phyloP scores from a whole-genome alignment of 2,329 filamentous ascomycete species.

The Rhinocladiella mackenziei region DNA sequence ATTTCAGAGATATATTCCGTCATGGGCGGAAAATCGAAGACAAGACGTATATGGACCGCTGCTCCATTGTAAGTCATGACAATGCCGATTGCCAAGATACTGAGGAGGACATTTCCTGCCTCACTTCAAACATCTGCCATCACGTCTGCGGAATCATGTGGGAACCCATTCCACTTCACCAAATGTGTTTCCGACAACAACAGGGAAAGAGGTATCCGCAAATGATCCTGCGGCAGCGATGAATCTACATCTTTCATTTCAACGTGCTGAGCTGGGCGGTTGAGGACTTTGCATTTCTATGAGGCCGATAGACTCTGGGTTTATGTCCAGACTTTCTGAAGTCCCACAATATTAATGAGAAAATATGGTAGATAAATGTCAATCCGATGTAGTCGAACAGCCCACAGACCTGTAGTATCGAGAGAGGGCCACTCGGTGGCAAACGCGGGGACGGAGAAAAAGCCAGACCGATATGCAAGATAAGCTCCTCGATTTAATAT shows the following conservation, averaged over 20 bases:
- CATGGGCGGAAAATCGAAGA: slow-evolving; percentile 31
- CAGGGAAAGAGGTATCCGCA: background rate
- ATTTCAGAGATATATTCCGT: slow-evolving; percentile 30
- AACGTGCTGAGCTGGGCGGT: slow-evolving; percentile 6
- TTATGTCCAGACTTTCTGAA: too few species aligned
- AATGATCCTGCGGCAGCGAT: background rate
- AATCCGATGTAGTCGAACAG: too few species aligned
- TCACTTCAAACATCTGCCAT: background rate
- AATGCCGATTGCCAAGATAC: slow-evolving; percentile 1
- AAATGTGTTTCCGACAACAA: too few species aligned
- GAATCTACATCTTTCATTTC: slow-evolving; percentile 6
- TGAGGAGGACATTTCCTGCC: background rate
- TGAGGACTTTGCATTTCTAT: slow-evolving; percentile 7
- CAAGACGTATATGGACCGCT: slow-evolving; percentile 28
- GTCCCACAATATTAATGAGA: too few species aligned
- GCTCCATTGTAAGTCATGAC: too few species aligned
- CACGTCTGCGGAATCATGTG: background rate
- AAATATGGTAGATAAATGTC: too few species aligned
- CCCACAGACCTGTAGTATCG: too few species aligned
- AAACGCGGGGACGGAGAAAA: too few species aligned
- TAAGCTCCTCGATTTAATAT: too few species aligned
- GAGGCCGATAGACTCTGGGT: too few species aligned
- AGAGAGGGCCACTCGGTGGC: too few species aligned
- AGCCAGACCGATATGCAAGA: too few species aligned
- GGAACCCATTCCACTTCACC: background rate